phyloP scores from a whole-genome alignment of 2,329 filamentous ascomycete species.

The Westerdykella aurantiaca region DNA sequence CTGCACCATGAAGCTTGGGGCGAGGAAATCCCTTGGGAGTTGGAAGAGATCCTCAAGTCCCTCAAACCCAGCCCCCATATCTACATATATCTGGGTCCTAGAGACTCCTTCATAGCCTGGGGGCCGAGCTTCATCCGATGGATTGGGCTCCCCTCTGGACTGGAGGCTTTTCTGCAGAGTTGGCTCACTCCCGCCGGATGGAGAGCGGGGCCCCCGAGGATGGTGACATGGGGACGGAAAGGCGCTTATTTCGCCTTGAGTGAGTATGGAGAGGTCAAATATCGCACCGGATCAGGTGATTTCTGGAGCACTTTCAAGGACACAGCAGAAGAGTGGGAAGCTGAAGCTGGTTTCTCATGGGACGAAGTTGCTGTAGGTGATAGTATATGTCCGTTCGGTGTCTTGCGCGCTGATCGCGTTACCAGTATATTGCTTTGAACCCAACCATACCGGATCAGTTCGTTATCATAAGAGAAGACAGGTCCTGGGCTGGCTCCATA shows the following conservation, averaged over 20 bases:
- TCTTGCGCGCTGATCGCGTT: background rate
- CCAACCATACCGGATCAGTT: slow-evolving; percentile 28
- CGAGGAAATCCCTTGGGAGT: slow-evolving; percentile 14
- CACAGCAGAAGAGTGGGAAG: slow-evolving; percentile 33
- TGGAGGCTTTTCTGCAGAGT: slow-evolving; percentile 29
- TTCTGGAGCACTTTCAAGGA: slow-evolving; percentile 29
- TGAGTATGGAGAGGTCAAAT: slow-evolving; percentile 32
- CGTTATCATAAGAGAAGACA: slow-evolving; percentile 28
- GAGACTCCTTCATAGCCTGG: slow-evolving; percentile 32
- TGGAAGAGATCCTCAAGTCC: slow-evolving; percentile 17
- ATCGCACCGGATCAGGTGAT: slow-evolving; percentile 15
- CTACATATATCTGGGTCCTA: slow-evolving; percentile 26
- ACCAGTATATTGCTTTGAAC: slow-evolving; percentile 26
- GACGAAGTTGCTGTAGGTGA: slow-evolving; percentile 18
- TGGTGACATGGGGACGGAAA: slow-evolving; percentile 27
- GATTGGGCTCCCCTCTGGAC: slow-evolving; percentile 18
- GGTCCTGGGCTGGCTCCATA: slow-evolving; percentile 33
- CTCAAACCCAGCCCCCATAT: slow-evolving; percentile 27
- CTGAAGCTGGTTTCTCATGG: slow-evolving; percentile 27
- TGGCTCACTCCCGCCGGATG: slow-evolving; percentile 36
- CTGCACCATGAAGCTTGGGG: slow-evolving; percentile 16
- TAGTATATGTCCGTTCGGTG: background rate
- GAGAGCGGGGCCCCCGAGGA: slow-evolving; percentile 30
- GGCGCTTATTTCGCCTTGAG: slow-evolving; percentile 35
- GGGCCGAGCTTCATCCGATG: slow-evolving; percentile 30